Evolutionary conservation across 768 basidiomycete species (phyloP), one percentile per base, ranked within the genome.

Genomic region (Tylopilus intermedius): DNA sequence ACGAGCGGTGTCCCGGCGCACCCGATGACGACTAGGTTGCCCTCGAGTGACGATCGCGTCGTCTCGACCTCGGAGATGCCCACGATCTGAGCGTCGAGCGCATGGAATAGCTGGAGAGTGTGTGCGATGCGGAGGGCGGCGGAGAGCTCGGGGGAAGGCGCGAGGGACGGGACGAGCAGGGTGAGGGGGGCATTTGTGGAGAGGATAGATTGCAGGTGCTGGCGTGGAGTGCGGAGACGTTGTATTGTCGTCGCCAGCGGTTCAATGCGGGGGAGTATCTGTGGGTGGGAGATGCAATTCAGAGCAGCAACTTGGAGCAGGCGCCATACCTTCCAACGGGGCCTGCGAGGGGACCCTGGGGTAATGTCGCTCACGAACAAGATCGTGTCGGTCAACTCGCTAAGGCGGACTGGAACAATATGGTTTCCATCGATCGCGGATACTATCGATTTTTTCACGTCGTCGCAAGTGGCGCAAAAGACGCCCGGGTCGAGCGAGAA

Each of bases 51-150:
- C 7, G 18, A 11, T 7, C 6, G 47, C 7, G 45, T 9, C 9
- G 1, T 73, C 76, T 56, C 58, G 56, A 58, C 21, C 37, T 69
- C 67, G 39, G 46, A 10, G 45, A 58, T 76, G 77, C 32, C 64
- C 57, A 46, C 83, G 41, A 94, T 81, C 45, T 81, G 77, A 0
- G 80, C 66, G 55, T 92, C 90, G 21, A 94, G 65, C 53, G 79
- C 76, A 62, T 90, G 86, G 67, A 86, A 90, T 0, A 80, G 61
- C 30, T 80, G 69, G 15, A 93, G 70, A 55, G 82, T 79, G 62
- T 90, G 81, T 2, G 85, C 82, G 22, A 94, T 69, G 11, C 91
- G 76, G 10, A 77, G 64, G 2, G 88, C 90, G 3, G 82, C 67
- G 0, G 79, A 80, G 8, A 79, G 61, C 29, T 77, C 75, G n/a